These are phyloP conservation scores for Fusarium fujikuroi DNA, from an alignment of 2,329 filamentous ascomycete species.

Conservation along the genomic window DNA sequence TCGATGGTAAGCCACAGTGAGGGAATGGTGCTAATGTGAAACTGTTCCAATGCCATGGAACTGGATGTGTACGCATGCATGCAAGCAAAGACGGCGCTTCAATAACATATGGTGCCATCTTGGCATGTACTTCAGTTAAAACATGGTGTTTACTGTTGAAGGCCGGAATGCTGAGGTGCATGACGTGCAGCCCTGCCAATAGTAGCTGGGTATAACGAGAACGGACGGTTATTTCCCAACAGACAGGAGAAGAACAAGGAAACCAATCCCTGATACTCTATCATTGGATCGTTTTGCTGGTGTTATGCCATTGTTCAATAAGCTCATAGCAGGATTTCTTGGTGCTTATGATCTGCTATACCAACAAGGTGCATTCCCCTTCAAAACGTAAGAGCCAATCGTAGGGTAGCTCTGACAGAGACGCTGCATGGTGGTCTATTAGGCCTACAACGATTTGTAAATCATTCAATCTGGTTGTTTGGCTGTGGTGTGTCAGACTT, in stretches of 20 bases:
- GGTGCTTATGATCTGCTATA: not conserved
- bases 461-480: not conserved
- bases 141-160: not conserved
- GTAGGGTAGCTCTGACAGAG: not conserved
- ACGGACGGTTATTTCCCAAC: not conserved
- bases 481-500: not conserved
- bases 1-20: constrained; percentile 5
- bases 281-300: not conserved
- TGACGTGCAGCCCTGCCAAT: not conserved
- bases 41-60: constrained; percentile 27
- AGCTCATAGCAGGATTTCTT: not conserved
- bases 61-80: constrained; percentile 7
- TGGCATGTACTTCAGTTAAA: not conserved
- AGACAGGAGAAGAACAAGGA: not conserved
- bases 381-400: not conserved
- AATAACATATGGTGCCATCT: not conserved
- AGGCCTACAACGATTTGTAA: not conserved
- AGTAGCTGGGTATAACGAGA: not conserved
- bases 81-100: not conserved
- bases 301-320: not conserved
- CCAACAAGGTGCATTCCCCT: not conserved
- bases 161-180: not conserved
- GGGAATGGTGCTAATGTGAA: constrained; percentile 9
- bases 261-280: not conserved
- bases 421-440: not conserved